Base-by-base conservation (phyloP, 78 protist species). In the Cavenderia fasciculata region DNA sequence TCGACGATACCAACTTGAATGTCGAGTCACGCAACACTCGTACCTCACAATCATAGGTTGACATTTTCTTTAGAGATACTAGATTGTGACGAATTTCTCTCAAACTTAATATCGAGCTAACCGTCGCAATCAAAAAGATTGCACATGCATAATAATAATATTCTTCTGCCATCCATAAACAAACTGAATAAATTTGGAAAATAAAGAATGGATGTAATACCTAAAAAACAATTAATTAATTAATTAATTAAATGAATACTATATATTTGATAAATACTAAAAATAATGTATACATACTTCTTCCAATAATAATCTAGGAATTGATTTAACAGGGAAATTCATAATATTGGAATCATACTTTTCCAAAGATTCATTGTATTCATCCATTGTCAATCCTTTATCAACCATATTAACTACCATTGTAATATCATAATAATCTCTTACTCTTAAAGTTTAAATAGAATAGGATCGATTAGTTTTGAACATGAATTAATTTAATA, bases 131-230 rank as follows among this genome's bases (percentile, higher is more conserved):
- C 38, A 94, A 65, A 6, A 95, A 31, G 69, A 96, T 95, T 66
- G 93, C 87, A 21, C 46, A 52, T 14, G 97, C 97, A 52, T 97
- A 97, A 71, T 36, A 14, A 49, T 47, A 68, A 73, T 97, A 97
- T 43, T 74, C 74, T 21, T 93, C 95, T 18, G 85, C 5, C n/a
- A n/a, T 2, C 98, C 98, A 97, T 56, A 97, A 27, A 1, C 77
- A 27, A 49, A 95, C 56, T 29, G 75, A 23, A 41, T 62, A 78
- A 7, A 95, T 54, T 88, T 97, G 98, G 59, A 97, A 97, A 29
- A 97, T 47, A 73, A 92, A 95, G 85, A 97, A 97, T 36, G 98
- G 98, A 74, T 94, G 94, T 47, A 97, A 62, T 16, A 82, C 86
- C n/a, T n/a, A n/a, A n/a, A n/a, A n/a, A n/a, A n/a, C n/a, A n/a